Evolutionary conservation across 2,329 filamentous ascomycete species (phyloP), one percentile per base, ranked within the genome.

Genomic region (Pleoardoris graminearum): DNA sequence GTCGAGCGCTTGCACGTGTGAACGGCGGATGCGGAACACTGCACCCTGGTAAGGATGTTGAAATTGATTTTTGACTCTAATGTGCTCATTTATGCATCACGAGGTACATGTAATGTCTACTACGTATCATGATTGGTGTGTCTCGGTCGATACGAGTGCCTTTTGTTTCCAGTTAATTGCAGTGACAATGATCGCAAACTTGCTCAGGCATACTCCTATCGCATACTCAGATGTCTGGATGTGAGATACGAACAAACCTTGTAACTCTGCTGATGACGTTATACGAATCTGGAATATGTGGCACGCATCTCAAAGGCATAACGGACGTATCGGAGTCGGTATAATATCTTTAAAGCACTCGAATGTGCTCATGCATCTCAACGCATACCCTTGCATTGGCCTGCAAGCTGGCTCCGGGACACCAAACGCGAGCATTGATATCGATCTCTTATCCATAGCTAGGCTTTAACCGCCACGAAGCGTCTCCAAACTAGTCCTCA

Each of bases 21-120:
- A 17, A 36, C 33, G 25, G 39, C 25, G 12, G 25, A 30, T 30
- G n/a, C 10, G n/a, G 21, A 30, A 16, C 19, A 16, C 16, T 7
- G 8, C 4, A 36, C 19, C 16, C 8, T 21, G 11, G 10, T 19
- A 3, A 33, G 17, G 6, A 22, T n/a, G n/a, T n/a, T n/a, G n/a
- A n/a, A n/a, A n/a, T n/a, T n/a, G 33, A 6, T 16, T 48, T 39
- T 17, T 27, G 38, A n/a, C 45, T 48, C 45, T 38, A 38, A 48
- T 30, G 7, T 25, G 45, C 45, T 33, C 45, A 30, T 32, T 4
- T 10, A 32, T 12, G 30, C 30, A 23, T 19, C 22, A 27, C 22
- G 17, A 16, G 29, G 19, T 3, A 21, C 5, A 8, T 7, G 11
- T 7, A 5, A 21, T n/a, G 17, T 14, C 14, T 11, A n/a, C 2